A percentile compares a stretch with the other conserved stretches of the same genome.
These are phyloP conservation scores for Botrytis elliptica DNA, from an alignment of 2,329 filamentous ascomycete genomes.

Conservation along the genomic window DNA sequence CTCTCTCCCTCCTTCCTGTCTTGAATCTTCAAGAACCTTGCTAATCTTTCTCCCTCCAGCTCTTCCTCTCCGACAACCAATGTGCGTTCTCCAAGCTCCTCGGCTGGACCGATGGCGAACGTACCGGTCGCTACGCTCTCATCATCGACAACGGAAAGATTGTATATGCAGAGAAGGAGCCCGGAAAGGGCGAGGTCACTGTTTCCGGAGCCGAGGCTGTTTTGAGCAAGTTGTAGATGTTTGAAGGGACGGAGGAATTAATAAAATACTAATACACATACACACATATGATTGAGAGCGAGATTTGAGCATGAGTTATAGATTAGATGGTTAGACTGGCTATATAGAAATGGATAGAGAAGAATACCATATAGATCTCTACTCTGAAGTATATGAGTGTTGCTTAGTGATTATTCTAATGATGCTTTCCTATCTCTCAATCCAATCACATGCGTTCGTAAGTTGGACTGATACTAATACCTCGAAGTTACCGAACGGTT, in stretches of 20 bases:
- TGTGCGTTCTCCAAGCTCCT: slow-evolving; percentile 63
- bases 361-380: slow-evolving; percentile 18
- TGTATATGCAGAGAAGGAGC: slow-evolving; percentile 65
- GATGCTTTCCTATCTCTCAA: not conserved
- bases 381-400: not conserved
- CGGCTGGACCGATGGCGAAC: slow-evolving; percentile 61
- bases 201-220: slow-evolving; percentile 39
- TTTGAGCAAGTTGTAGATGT: slow-evolving; percentile 34
- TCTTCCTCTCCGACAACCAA: slow-evolving; percentile 66
- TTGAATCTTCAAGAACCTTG: not conserved
- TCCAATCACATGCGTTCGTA: not conserved
- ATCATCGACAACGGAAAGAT: slow-evolving; percentile 68
- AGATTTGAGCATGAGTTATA: not conserved
- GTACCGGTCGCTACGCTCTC: slow-evolving; percentile 65
- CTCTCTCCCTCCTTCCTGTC: not conserved
- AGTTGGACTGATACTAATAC: not conserved
- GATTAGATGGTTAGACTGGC: slow-evolving; percentile 1
- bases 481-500: not conserved
- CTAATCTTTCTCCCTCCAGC: slow-evolving; percentile 40
- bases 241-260: not conserved
- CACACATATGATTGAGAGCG: not conserved
- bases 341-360: not conserved
- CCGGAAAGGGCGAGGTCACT: slow-evolving; percentile 32
- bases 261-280: slow-evolving; percentile 1
- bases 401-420: not conserved